Evolutionary conservation across 208 protist species (phyloP), one percentile per base, ranked within the genome.

Genomic region (Acanthamoeba royreba): DNA sequence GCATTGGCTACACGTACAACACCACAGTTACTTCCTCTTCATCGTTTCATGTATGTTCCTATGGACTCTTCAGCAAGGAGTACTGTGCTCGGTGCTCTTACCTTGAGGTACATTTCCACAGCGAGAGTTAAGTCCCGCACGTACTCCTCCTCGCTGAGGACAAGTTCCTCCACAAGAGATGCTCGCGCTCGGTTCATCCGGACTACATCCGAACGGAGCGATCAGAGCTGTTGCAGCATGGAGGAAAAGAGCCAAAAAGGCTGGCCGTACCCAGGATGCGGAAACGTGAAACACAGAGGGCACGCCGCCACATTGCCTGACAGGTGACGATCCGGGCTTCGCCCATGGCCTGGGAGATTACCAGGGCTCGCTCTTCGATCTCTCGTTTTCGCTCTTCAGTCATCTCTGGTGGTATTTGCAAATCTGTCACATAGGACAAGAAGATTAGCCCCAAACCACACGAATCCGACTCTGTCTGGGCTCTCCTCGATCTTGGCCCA

Each of bases 91-190:
- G n/a, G n/a, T n/a, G n/a, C n/a, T n/a, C n/a, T 31, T 33, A 52
- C 72, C 72, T 83, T 83, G 49, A 90, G 55, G 31, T 61, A 69
- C 83, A 90, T 69, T 33, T 90, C 83, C 22, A 90, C 83, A 33
- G 38, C 83, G 55, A 90, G 83, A n/a, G 35, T 90, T 17, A 90
- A 52, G n/a, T 90, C 83, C 15, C 1, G 19, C n/a, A 90, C 83
- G 38, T 90, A 90, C 4, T 61, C 55, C 55, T 90, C 31, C 31
- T 90, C 83, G 19, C 49, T 49, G 1, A 52, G 49, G 5, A 90
- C 31, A 38, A 90, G 43, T 25, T 90, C 35, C 13, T 25, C 49
- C 55, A 90, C 83, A 15, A 90, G 55, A 8, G 52, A 4, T 4
- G 15, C 22, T 25, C 83, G 83, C 83, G 55, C 66, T 31, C 55